Evolutionary conservation across 208 protist genomes (phyloP), one percentile per base, ranked within the genome.

Genomic region (Tritrichomonas musculus): DNA sequence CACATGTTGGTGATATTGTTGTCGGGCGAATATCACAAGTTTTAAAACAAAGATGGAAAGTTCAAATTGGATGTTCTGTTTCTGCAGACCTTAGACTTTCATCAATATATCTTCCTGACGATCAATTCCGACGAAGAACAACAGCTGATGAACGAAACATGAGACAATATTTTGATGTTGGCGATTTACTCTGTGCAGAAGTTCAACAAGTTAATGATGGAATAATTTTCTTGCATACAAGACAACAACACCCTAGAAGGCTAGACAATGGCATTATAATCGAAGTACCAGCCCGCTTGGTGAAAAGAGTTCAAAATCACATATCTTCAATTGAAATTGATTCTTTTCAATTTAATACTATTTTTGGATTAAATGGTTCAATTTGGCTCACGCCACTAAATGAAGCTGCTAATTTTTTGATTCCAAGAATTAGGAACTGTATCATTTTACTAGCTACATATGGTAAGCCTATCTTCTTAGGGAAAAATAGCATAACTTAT

Each of bases 141-240:
- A 88, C 77, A 39, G 57, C 77, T 57, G 77, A 88, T 57, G 77
- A 88, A 88, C 44, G 77, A 88, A 88, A 88, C 44, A 88, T 88
- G 77, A 53, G 77, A 39, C 77, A 88, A 57, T 88, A 88, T 60
- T 88, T 88, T 30, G 77, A 88, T 88, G 77, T 88, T 17, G 77
- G 77, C 33, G 77, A 88, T 88, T 57, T 88, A 39, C 3, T 88
- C 20, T 88, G 77, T 50, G 77, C 77, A 39, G 77, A 88, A 88
- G 77, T 88, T 88, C 77, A 88, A 88, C 44, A 88, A n/a, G 41
- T 88, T 4, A 53, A 41, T 20, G 77, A 47, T 36, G 77, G 77
- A n/a, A 17, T 69, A 17, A 69, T 60, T 27, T 88, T 36, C 17
- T 57, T 88, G 9, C 77, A 88, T 88, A 88, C 77, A 39, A 25